Percentiles rank a stretch among this genome's conserved stretches.
phyloP scores from a whole-genome alignment of 163 green algal genomes.

The Scenedesmus sp. region DNA sequence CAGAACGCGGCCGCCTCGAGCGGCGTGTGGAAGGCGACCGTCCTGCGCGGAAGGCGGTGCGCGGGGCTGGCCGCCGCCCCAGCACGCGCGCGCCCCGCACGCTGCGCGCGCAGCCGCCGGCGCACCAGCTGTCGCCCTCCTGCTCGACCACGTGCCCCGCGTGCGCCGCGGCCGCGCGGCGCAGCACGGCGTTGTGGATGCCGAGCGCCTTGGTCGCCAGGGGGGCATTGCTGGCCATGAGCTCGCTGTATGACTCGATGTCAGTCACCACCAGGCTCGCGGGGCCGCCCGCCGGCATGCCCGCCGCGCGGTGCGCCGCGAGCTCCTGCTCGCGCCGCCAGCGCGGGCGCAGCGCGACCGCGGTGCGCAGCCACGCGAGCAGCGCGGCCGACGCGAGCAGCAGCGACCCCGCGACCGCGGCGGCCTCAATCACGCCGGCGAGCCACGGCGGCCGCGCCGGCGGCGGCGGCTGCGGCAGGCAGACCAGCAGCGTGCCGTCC shows the following conservation, averaged over 20 bases:
- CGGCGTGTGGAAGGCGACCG: constrained; percentile 57
- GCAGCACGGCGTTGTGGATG: constrained; percentile 41
- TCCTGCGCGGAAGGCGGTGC: no score
- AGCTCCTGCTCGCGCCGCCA: constrained; percentile 44
- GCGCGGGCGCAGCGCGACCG: constrained; percentile 25
- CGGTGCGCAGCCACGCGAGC: constrained; percentile 14
- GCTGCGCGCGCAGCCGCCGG: no score
- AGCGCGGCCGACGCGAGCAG: constrained; percentile 19
- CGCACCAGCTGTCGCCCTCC: constrained; percentile 68
- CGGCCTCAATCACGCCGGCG: background rate
- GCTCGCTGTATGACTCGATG: no score
- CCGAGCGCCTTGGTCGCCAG: constrained; percentile 24
- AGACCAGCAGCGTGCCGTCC: no score
- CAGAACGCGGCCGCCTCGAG: constrained; percentile 57
- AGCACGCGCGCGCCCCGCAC: no score
- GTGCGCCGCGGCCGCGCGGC: constrained; percentile 1
- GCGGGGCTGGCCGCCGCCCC: no score
- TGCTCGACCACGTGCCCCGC: constrained; percentile 45
- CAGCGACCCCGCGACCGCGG: background rate
- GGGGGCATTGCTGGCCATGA: constrained; percentile 15
- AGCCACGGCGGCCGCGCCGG: no score
- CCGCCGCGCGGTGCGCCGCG: constrained; percentile 8
- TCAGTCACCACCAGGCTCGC: constrained; percentile 40
- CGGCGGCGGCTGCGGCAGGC: no score
- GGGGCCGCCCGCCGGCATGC: constrained; percentile 5